These are phyloP conservation scores for Sugiyamaella qingdaonensis DNA, from an alignment of 805 yeast genomes.

Conservation along the genomic window DNA sequence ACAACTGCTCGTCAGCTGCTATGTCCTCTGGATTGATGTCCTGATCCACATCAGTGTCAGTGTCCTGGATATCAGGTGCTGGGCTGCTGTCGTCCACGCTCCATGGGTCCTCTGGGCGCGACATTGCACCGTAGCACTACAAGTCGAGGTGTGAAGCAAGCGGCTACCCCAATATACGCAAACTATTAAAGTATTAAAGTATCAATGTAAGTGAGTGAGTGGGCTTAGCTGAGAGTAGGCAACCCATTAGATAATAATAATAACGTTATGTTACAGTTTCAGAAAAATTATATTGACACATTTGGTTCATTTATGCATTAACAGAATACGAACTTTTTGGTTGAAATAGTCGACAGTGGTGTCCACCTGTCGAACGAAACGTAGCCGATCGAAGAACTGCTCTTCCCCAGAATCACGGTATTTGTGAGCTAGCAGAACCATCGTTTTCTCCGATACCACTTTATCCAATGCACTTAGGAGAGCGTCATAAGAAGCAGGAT, in stretches of 20 bases:
- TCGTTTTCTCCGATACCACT: conserved; percentile 16
- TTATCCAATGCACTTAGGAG: conserved; percentile 30
- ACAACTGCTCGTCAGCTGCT: conserved; percentile 18
- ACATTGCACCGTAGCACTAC: background rate
- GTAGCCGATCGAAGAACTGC: conserved; percentile 19
- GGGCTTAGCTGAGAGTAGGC: no score
- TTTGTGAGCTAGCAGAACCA: conserved; percentile 33
- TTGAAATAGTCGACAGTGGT: conserved; percentile 5
- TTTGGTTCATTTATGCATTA: conserved; percentile 3
- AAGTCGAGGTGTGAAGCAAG: no score
- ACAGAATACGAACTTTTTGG: conserved; percentile 11
- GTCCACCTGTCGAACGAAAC: conserved; percentile 4
- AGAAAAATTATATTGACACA: background rate
- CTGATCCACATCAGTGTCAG: background rate
- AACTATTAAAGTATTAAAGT: no score
- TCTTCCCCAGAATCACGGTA: conserved; percentile 25
- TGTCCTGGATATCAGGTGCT: background rate
- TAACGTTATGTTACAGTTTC: background rate
- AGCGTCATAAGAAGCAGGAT: conserved; percentile 37
- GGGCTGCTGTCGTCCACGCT: background rate
- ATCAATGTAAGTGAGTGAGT: no score
- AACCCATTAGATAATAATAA: no score
- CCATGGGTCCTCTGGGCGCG: conserved; percentile 1
- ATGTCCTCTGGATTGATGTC: conserved; percentile 24
- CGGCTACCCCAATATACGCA: no score